Percentiles rank a stretch among this genome's conserved stretches.
Conservation (phyloP, 148 eudicot species). For the Rhododendron kiyosumense region DNA sequence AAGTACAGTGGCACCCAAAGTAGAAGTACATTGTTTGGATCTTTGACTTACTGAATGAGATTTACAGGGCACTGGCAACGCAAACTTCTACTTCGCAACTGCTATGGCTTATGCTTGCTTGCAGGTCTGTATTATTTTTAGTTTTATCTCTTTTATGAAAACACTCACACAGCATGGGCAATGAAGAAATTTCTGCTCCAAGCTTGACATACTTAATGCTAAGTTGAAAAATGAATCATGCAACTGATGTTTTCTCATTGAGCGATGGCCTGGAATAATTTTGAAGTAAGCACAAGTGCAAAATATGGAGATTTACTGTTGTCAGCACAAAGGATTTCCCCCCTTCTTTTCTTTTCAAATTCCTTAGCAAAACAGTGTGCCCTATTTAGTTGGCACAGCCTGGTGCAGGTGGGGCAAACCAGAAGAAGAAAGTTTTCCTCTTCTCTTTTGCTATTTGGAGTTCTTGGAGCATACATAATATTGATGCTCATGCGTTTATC, state of each 20-base stretch:
- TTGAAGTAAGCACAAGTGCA: neutral
- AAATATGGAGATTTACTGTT: neutral
- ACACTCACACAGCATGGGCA: neutral
- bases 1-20: neutral
- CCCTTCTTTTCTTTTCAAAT: neutral
- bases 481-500: neutral
- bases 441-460: neutral
- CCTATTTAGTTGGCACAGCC: neutral
- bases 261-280: neutral
- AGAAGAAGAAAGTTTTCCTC: neutral
- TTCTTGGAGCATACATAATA: neutral
- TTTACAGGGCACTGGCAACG: slow-evolving; percentile 96
- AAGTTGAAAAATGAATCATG: neutral
- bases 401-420: neutral
- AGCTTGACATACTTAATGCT: neutral
- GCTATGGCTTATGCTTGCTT: slow-evolving; percentile 81
- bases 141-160: neutral
- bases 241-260: neutral
- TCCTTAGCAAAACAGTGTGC: neutral
- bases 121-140: slow-evolving; percentile 52
- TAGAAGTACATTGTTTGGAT: slow-evolving; percentile 2
- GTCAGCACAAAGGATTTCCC: neutral
- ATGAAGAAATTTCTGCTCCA: neutral
- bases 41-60: slow-evolving; percentile 5
- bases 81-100: slow-evolving; percentile 94